Base-by-base conservation (phyloP, 768 basidiomycete species). In the Pleurotus tuber-regium region DNA sequence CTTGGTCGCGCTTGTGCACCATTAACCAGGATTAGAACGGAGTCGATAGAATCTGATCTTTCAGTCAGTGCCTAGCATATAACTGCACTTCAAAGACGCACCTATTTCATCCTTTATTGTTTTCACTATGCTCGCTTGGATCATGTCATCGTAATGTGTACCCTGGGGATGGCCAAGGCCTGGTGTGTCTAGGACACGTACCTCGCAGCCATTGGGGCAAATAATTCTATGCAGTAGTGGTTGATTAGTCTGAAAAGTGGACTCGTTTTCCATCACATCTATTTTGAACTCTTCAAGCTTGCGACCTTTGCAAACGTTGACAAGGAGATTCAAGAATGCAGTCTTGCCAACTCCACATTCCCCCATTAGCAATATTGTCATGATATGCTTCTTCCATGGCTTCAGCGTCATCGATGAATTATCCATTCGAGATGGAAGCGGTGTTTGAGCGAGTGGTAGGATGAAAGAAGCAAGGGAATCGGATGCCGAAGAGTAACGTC, bases 21-120 rank as follows among this genome's bases (percentile, higher is more conserved):
- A 40, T 64, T 63, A 10, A 57, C 64, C 18, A 65, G 56, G 40
- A 65, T 57, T 43, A 64, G 21, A n/a, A 65, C 61, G 16, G 61
- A 64, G 33, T 65, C 52, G 49, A 65, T 18, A 19, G 16, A 7
- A 11, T 39, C 38, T 39, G 38, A 6, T n/a, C n/a, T n/a, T n/a
- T n/a, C n/a, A n/a, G n/a, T n/a, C n/a, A n/a, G n/a, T n/a, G n/a
- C n/a, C n/a, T n/a, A n/a, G n/a, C n/a, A n/a, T n/a, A n/a, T n/a
- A n/a, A n/a, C n/a, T n/a, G n/a, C n/a, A n/a, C n/a, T n/a, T n/a
- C n/a, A n/a, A n/a, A n/a, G n/a, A n/a, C n/a, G n/a, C 19, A 39
- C 38, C 38, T 9, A 63, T 57, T 38, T 61, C 35, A 6, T 47
- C 51, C 21, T 29, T 42, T 39, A 65, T 65, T 12, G 54, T 54